phyloP scores from a whole-genome alignment of 805 yeast species.

The Torulaspora gathmanii region DNA sequence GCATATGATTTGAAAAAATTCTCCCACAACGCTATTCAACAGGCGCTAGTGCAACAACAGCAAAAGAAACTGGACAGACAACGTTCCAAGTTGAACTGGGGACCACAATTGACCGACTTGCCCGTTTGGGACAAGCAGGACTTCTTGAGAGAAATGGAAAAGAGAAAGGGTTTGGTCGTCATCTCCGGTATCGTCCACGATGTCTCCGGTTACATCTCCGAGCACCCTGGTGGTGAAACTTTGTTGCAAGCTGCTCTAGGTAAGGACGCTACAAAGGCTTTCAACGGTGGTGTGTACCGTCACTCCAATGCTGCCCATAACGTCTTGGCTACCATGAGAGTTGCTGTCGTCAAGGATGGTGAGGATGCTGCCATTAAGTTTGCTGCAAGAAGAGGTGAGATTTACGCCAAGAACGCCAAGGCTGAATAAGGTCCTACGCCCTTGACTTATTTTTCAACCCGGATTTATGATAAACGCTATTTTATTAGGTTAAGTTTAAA shows the following conservation, averaged over 20 bases:
- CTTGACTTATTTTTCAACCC: conserved; percentile 5
- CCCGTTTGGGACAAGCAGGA: conserved; percentile 72
- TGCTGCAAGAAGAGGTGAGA: conserved; percentile 37
- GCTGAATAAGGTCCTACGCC: conserved; percentile 5
- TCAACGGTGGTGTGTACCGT: conserved; percentile 80
- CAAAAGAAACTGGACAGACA: conserved; percentile 70
- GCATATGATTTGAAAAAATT: conserved; percentile 71
- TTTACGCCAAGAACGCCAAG: conserved; percentile 21
- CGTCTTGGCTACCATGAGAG: conserved; percentile 74
- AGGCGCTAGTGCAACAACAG: conserved; percentile 76
- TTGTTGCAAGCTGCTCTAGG: conserved; percentile 66
- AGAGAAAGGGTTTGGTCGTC: conserved; percentile 57
- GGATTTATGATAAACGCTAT: conserved; percentile 11
- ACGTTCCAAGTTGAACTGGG: conserved; percentile 67
- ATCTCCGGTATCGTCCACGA: conserved; percentile 79
- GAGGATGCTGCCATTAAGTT: conserved; percentile 50
- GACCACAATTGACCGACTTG: conserved; percentile 56
- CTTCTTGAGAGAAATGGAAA: conserved; percentile 48
- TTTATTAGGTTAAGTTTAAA: conserved; percentile 4
- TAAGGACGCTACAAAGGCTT: conserved; percentile 78
- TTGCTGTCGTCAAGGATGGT: conserved; percentile 69
- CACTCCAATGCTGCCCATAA: conserved; percentile 86
- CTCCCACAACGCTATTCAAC: conserved; percentile 76
- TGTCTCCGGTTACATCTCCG: conserved; percentile 59
- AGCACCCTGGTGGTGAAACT: conserved; percentile 84